Evolutionary conservation across 768 basidiomycete genomes (phyloP).

Genomic region (Leccinellum rugosiceps): DNA sequence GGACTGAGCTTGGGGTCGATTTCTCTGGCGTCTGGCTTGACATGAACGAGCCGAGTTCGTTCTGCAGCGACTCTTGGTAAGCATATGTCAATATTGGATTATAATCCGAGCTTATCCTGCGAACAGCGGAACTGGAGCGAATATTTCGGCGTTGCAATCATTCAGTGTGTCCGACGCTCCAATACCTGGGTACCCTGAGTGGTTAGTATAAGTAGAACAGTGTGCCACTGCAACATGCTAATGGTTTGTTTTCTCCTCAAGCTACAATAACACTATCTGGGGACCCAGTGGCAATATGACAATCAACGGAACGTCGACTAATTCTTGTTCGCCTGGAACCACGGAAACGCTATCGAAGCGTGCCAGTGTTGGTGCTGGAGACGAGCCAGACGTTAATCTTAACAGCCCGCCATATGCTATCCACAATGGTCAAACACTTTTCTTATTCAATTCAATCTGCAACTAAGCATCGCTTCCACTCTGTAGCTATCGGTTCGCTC

Average conservation of each 20-base stretch:
- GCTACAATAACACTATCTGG: slow-evolving; percentile 59
- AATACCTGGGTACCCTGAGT: slow-evolving; percentile 65
- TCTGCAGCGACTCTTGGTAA: slow-evolving; percentile 61
- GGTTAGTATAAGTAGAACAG: slow-evolving; percentile 34
- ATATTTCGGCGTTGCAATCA: slow-evolving; percentile 56
- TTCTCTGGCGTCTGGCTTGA: slow-evolving; percentile 68
- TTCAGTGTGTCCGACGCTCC: slow-evolving; percentile 51
- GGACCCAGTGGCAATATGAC: slow-evolving; percentile 76
- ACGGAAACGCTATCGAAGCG: slow-evolving; percentile 33
- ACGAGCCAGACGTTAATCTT: slow-evolving; percentile 45
- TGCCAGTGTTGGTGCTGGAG: slow-evolving; percentile 46
- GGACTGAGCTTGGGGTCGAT: slow-evolving; percentile 47
- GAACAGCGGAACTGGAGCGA: slow-evolving; percentile 47
- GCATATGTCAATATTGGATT: neutral
- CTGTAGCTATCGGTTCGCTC: slow-evolving; percentile 49
- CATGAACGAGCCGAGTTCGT: slow-evolving; percentile 67
- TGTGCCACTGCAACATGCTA: neutral
- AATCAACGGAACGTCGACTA: slow-evolving; percentile 62
- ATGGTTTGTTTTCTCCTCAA: slow-evolving; percentile 22
- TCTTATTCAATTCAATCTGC: neutral
- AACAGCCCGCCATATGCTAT: slow-evolving; percentile 66
- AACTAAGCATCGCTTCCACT: neutral
- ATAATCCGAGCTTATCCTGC: neutral
- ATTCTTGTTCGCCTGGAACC: slow-evolving; percentile 28
- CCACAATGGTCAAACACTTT: slow-evolving; percentile 53